Percentiles rank a stretch among this genome's conserved stretches.
Evolutionary conservation across 176 grass and related monocot species (phyloP).

Genomic region (Pontederia crassipes): DNA sequence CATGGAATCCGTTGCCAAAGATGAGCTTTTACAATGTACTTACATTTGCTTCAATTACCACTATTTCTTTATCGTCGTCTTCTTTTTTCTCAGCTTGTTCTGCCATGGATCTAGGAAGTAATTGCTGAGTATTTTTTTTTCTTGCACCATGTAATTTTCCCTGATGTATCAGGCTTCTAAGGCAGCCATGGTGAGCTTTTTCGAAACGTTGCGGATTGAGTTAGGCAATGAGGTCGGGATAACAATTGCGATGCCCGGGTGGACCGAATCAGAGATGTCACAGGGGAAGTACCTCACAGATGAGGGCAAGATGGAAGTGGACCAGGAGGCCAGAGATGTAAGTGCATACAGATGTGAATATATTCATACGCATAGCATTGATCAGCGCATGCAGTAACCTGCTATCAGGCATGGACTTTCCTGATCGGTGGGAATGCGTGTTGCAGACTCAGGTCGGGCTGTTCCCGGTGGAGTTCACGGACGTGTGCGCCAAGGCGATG

Average conservation of each 20-base stretch:
- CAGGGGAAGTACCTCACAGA: conserved; percentile 50
- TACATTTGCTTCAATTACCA: neutral
- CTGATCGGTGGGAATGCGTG: neutral
- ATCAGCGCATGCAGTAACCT: too few relatives aligned
- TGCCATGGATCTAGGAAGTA: too few relatives aligned
- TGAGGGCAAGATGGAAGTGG: conserved; percentile 30
- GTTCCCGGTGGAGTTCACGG: conserved; percentile 31
- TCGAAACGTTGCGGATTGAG: conserved; percentile 57
- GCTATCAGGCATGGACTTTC: neutral
- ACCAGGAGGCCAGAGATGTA: conserved; percentile 53
- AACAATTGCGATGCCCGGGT: conserved; percentile 53
- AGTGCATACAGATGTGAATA: neutral
- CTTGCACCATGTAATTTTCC: neutral
- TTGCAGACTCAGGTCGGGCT: conserved; percentile 43
- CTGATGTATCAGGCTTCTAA: conserved; percentile 44
- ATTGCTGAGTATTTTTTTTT: neutral
- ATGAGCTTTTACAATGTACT: conserved; percentile 85
- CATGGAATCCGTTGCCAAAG: conserved; percentile 36
- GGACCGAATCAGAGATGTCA: conserved; percentile 72
- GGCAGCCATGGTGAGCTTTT: conserved; percentile 54
- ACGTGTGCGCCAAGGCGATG: conserved; percentile 41
- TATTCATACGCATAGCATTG: too few relatives aligned
- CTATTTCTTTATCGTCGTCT: neutral
- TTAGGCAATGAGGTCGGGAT: conserved; percentile 31
- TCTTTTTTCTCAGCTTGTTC: neutral